These are phyloP conservation scores for Agrostemma githago DNA, from an alignment of 148 eudicot species.

Conservation along the genomic window DNA sequence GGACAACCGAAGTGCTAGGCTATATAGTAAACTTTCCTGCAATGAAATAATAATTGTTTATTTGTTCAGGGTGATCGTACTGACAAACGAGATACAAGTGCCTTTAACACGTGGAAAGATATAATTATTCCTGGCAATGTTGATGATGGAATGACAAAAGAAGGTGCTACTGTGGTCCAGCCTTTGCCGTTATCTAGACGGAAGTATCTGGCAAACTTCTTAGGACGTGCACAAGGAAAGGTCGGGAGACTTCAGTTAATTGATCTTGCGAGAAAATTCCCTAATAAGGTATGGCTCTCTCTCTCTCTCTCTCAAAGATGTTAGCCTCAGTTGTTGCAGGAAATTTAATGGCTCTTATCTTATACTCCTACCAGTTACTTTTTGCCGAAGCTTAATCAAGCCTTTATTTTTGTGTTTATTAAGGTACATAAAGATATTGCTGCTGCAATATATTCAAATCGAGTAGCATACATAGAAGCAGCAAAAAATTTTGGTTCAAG, in stretches of 20 bases:
- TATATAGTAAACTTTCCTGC: background rate
- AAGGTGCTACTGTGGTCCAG: conserved; percentile 47
- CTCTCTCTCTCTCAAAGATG: background rate
- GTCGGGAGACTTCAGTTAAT: conserved; percentile 71
- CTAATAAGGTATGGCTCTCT: conserved; percentile 54
- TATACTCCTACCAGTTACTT: background rate
- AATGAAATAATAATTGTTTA: conserved; percentile 16
- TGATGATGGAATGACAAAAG: conserved; percentile 78
- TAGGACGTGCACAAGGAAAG: conserved; percentile 90
- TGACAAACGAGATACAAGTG: conserved; percentile 84
- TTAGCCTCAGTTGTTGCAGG: background rate
- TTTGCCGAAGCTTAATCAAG: background rate
- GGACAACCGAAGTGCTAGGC: background rate
- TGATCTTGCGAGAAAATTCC: conserved; percentile 72
- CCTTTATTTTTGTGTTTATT: background rate
- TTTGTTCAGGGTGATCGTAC: conserved; percentile 85
- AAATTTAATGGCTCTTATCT: background rate
- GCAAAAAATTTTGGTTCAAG: background rate
- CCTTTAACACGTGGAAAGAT: conserved; percentile 94
- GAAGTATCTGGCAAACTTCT: conserved; percentile 77
- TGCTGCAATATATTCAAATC: background rate
- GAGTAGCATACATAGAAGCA: background rate
- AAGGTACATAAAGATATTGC: background rate
- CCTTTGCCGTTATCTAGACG: conserved; percentile 76
- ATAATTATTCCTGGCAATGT: conserved; percentile 92